Evolutionary conservation across 306 rosid species (phyloP).

Genomic region (Dalbergia cultrata): DNA sequence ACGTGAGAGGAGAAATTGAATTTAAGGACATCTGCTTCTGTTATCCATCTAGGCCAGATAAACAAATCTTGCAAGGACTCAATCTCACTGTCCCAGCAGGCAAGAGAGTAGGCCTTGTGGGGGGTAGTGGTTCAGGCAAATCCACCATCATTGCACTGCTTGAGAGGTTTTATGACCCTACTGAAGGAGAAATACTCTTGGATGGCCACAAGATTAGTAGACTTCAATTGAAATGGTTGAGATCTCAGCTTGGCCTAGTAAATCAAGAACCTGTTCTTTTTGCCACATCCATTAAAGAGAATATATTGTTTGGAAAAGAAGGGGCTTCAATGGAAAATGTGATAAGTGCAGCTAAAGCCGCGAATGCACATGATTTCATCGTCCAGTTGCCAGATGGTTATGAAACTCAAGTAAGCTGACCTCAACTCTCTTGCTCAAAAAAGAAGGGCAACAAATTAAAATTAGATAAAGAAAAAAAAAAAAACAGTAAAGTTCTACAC

Average conservation of each 20-base stretch:
- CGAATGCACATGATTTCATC: slow-evolving; percentile 93
- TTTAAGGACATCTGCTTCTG: slow-evolving; percentile 67
- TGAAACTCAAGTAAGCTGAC: slow-evolving; percentile 84
- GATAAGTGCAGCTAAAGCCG: slow-evolving; percentile 76
- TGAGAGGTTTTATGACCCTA: slow-evolving; percentile 90
- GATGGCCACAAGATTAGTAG: slow-evolving; percentile 78
- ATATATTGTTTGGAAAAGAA: slow-evolving; percentile 87
- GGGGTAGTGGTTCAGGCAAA: slow-evolving; percentile 94
- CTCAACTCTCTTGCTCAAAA: background rate
- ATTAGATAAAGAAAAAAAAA: background rate
- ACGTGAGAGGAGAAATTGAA: slow-evolving; percentile 82
- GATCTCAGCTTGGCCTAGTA: slow-evolving; percentile 87
- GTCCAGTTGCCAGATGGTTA: slow-evolving; percentile 80
- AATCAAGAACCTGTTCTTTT: slow-evolving; percentile 95
- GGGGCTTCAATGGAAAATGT: slow-evolving; percentile 85
- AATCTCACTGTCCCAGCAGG: slow-evolving; percentile 81
- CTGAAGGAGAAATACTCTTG: slow-evolving; percentile 78
- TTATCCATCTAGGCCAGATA: slow-evolving; percentile 83
- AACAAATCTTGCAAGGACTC: slow-evolving; percentile 69
- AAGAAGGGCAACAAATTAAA: background rate
- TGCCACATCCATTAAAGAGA: slow-evolving; percentile 87
- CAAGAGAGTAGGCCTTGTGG: slow-evolving; percentile 79
- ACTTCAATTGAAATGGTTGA: slow-evolving; percentile 85
- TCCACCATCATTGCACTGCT: slow-evolving; percentile 84
- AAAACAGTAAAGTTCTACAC: background rate